Conservation (phyloP, 2,329 filamentous ascomycete species). For the Botryotinia globosa region DNA sequence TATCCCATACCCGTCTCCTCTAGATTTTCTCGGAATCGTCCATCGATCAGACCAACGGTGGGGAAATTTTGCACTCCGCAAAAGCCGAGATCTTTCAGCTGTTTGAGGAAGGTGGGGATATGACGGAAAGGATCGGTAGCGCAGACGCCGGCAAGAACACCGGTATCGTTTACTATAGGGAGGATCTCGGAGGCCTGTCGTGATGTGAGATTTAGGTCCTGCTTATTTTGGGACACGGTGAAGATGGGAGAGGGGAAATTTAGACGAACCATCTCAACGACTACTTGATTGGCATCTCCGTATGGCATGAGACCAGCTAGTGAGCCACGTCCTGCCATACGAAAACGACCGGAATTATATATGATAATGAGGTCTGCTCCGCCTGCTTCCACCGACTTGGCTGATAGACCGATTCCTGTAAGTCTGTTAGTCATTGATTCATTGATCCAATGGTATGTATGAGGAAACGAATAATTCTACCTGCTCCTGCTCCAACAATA, state of each 20-base stretch:
- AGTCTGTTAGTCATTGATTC: background rate
- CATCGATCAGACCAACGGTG: conserved; percentile 69
- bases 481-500: conserved; percentile 67
- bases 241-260: too few relatives aligned
- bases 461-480: conserved; percentile 29
- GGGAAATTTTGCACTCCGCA: conserved; percentile 72
- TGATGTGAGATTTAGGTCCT: background rate
- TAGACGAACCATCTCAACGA: conserved; percentile 56
- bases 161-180: conserved; percentile 59
- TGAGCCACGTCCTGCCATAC: conserved; percentile 69
- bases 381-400: conserved; percentile 67
- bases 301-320: conserved; percentile 70
- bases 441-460: background rate
- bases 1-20: conserved; percentile 73
- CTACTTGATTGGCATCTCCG: conserved; percentile 67
- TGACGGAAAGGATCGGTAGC: conserved; percentile 67
- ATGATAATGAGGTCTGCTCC: conserved; percentile 68
- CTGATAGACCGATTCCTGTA: conserved; percentile 63
- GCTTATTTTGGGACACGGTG: too few relatives aligned
- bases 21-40: conserved; percentile 62
- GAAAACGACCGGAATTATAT: conserved; percentile 70
- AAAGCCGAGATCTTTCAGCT: conserved; percentile 62
- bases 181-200: conserved; percentile 57
- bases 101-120: conserved; percentile 57
- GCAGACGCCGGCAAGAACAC: conserved; percentile 69